Evolutionary conservation across 441 rosid species (phyloP).

Genomic region (Viola pubescens): DNA sequence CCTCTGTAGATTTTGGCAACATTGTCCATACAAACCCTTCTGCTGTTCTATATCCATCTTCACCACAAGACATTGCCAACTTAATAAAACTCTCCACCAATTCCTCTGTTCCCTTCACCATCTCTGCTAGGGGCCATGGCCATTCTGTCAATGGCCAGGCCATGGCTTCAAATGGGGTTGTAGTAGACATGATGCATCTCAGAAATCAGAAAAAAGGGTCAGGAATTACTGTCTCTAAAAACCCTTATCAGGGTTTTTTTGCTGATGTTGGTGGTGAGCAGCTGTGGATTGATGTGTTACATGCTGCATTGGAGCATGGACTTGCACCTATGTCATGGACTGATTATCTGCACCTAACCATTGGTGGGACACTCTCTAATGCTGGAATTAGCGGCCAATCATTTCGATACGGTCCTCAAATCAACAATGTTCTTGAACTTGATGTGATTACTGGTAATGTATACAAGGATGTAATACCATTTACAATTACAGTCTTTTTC

Average conservation of each 20-base stretch:
- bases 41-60: conserved; percentile 67
- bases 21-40: conserved; percentile 37
- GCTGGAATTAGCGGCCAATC: conserved; percentile 89
- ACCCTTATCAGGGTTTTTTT: conserved; percentile 24
- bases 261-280: conserved; percentile 81
- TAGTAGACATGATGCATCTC: conserved; percentile 63
- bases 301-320: conserved; percentile 42
- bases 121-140: conserved; percentile 80
- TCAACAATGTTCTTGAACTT: conserved; percentile 69
- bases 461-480: too few relatives aligned
- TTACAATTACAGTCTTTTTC: too few relatives aligned
- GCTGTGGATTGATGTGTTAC: conserved; percentile 76
- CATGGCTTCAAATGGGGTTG: conserved; percentile 52
- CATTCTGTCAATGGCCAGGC: conserved; percentile 82
- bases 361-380: conserved; percentile 91
- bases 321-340: conserved; percentile 79
- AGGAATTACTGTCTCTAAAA: conserved; percentile 23
- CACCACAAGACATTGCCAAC: conserved; percentile 36
- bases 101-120: conserved; percentile 29
- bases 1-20: conserved; percentile 66
- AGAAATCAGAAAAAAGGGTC: conserved; percentile 23
- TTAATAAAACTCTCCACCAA: conserved; percentile 43
- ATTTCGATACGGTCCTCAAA: conserved; percentile 85
- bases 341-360: conserved; percentile 74
- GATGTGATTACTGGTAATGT: conserved; percentile 79